phyloP scores from a whole-genome alignment of 2,329 filamentous ascomycete species.

The Elsinoe necatrix region DNA sequence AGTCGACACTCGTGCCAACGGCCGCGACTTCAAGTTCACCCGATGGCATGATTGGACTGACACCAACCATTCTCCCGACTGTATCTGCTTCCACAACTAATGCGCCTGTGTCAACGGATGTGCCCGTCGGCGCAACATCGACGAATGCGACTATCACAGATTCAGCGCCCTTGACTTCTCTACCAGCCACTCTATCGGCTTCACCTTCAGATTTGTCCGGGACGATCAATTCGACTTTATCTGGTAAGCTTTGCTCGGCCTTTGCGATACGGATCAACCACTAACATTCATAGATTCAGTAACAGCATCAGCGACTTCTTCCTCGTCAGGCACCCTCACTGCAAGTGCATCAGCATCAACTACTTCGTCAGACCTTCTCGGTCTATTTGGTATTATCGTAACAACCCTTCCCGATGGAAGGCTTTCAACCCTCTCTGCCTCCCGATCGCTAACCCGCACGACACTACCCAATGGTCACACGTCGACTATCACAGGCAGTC shows the following conservation, averaged over 20 bases:
- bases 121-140: background rate
- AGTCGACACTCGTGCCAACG: background rate
- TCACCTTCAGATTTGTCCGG: conserved; percentile 10
- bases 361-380: conserved; percentile 13
- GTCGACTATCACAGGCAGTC: conserved; percentile 15
- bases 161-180: conserved; percentile 7
- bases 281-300: conserved; percentile 11
- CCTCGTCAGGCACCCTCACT: conserved; percentile 4
- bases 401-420: conserved; percentile 16
- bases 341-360: background rate
- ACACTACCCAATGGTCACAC: conserved; percentile 16
- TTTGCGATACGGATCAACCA: background rate
- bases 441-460: conserved; percentile 5
- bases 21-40: conserved; percentile 12
- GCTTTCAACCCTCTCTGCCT: conserved; percentile 10
- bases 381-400: conserved; percentile 13
- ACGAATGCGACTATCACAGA: conserved; percentile 7
- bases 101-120: background rate
- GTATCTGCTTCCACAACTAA: background rate
- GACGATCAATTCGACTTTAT: conserved; percentile 17
- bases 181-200: background rate
- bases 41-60: conserved; percentile 16
- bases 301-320: background rate
- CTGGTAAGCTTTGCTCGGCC: conserved; percentile 12
- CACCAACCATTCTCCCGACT: background rate